phyloP scores from a whole-genome alignment of 2,329 filamentous ascomycete species.

The Purpureocillium takamizusanense region DNA sequence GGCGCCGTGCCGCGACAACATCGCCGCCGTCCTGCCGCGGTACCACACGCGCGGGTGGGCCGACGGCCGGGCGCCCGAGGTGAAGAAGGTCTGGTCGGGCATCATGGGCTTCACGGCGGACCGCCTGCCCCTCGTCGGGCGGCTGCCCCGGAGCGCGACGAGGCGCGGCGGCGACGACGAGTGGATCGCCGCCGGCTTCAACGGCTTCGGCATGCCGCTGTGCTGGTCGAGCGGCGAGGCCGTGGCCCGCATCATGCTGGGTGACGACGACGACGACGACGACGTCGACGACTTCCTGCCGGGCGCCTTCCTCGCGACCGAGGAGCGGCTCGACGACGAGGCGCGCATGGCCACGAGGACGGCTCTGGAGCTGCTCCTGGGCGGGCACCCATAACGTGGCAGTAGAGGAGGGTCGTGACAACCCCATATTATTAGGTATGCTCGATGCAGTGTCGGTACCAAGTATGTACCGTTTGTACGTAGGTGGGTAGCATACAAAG shows the following conservation, averaged over 20 bases:
- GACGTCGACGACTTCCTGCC: slow-evolving; percentile 12
- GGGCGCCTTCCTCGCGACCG: slow-evolving; percentile 8
- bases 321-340: slow-evolving; percentile 5
- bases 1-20: slow-evolving; percentile 18
- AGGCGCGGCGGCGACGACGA: slow-evolving; percentile 21
- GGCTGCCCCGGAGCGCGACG: slow-evolving; percentile 21
- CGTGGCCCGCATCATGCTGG: slow-evolving; percentile 14
- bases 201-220: slow-evolving; percentile 40
- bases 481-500: too few relatives aligned
- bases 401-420: too few relatives aligned
- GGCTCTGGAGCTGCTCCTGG: neutral
- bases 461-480: too few relatives aligned
- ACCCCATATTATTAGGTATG: neutral
- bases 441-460: too few relatives aligned
- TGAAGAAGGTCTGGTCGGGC: slow-evolving; percentile 36
- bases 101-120: slow-evolving; percentile 36
- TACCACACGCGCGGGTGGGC: slow-evolving; percentile 25
- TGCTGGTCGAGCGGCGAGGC: slow-evolving; percentile 39
- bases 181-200: slow-evolving; percentile 39
- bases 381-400: neutral
- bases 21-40: slow-evolving; percentile 26
- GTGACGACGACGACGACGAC: slow-evolving; percentile 3
- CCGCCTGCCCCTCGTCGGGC: slow-evolving; percentile 35
- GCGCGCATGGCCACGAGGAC: neutral
- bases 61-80: slow-evolving; percentile 9